Conservation (phyloP, 495 filamentous ascomycete genomes). For the Amorphotheca resinae region DNA sequence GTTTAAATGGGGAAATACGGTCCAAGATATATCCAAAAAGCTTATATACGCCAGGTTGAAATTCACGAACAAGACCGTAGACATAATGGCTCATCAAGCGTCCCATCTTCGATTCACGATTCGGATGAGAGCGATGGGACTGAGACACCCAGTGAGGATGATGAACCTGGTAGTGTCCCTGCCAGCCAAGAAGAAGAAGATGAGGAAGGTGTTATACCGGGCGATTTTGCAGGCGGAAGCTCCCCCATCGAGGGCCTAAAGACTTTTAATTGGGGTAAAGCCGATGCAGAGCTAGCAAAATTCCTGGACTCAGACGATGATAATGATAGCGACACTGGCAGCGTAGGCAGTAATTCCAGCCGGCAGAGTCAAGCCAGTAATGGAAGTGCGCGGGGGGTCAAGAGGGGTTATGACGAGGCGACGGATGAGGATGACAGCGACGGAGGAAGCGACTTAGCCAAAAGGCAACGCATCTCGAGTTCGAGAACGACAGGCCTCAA, state of each 20-base stretch:
- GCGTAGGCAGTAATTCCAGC: constrained; percentile 8
- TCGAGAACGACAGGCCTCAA: constrained; percentile 23
- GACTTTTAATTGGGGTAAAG: constrained; percentile 44
- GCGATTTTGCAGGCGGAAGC: constrained; percentile 35
- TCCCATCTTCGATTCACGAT: constrained; percentile 11
- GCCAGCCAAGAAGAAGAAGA: constrained; percentile 35
- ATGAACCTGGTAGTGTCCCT: constrained; percentile 36
- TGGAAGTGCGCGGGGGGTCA: constrained; percentile 32
- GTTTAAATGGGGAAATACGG: neutral
- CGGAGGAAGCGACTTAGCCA: constrained; percentile 23
- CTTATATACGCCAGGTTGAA: constrained; percentile 26
- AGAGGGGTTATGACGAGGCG: constrained; percentile 19
- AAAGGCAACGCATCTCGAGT: constrained; percentile 25
- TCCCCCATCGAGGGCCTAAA: constrained; percentile 41
- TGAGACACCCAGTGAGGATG: constrained; percentile 10
- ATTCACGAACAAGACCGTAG: constrained; percentile 49
- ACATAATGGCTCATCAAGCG: constrained; percentile 11
- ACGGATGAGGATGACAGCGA: constrained; percentile 24
- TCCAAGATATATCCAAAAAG: neutral
- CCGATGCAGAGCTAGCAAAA: constrained; percentile 65
- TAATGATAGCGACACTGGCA: constrained; percentile 14
- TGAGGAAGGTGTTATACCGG: constrained; percentile 29
- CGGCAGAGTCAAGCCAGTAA: constrained; percentile 4
- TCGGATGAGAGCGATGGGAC: constrained; percentile 25
- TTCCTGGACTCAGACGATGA: constrained; percentile 45